Evolutionary conservation across 2,329 filamentous ascomycete species (phyloP).

Genomic region (Aspergillus bombycis): DNA sequence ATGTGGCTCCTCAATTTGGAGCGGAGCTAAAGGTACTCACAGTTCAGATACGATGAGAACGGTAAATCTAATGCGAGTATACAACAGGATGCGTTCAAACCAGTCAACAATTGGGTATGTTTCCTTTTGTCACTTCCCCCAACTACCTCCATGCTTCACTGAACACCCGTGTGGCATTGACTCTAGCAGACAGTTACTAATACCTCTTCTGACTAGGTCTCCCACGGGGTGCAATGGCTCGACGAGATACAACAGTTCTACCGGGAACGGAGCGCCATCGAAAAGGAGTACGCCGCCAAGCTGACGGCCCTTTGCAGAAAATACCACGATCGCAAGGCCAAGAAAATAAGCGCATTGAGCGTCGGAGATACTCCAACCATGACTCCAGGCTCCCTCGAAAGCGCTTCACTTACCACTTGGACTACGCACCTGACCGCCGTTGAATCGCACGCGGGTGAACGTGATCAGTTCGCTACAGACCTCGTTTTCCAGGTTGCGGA

Average conservation of each 20-base stretch:
- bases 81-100: slow-evolving; percentile 88
- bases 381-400: slow-evolving; percentile 94
- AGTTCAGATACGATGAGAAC: background rate
- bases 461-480: slow-evolving; percentile 80
- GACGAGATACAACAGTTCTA: slow-evolving; percentile 98
- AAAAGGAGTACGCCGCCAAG: slow-evolving; percentile 94
- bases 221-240: slow-evolving; percentile 88
- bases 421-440: slow-evolving; percentile 88
- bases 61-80: background rate
- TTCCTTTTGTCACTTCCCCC: slow-evolving; percentile 15
- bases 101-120: slow-evolving; percentile 83
- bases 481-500: slow-evolving; percentile 81
- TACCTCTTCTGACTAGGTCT: slow-evolving; percentile 57
- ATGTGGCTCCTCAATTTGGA: slow-evolving; percentile 84
- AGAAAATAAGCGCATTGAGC: slow-evolving; percentile 82
- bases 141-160: background rate
- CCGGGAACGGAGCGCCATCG: slow-evolving; percentile 87
- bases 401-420: slow-evolving; percentile 96
- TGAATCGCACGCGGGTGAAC: slow-evolving; percentile 83
- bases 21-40: slow-evolving; percentile 80
- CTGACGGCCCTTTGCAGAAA: slow-evolving; percentile 87
- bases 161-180: background rate
- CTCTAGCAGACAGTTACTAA: slow-evolving; percentile 13
- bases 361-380: slow-evolving; percentile 91
- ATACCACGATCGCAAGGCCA: slow-evolving; percentile 95